Evolutionary conservation across 805 yeast genomes (phyloP).

Genomic region (Schizosaccharomyces cryophilus): DNA sequence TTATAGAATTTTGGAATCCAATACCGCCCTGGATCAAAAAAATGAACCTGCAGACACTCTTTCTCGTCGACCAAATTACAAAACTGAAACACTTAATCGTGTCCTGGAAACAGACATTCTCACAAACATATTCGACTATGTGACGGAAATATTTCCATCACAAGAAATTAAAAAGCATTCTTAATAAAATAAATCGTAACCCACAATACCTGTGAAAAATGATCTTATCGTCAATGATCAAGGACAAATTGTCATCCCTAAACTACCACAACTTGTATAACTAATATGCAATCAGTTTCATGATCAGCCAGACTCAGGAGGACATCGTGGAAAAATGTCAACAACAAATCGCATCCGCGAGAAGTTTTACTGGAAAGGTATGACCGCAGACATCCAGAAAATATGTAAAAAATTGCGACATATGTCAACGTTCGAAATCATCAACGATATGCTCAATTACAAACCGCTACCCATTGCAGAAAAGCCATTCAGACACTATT

Average conservation of each 20-base stretch:
- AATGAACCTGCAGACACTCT: not conserved
- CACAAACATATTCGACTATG: too few species aligned
- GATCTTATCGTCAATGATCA: too few species aligned
- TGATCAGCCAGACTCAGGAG: not conserved
- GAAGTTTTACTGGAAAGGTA: not conserved
- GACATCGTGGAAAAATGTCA: not conserved
- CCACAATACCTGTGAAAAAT: too few species aligned
- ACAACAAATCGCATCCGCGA: not conserved
- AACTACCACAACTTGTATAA: too few species aligned
- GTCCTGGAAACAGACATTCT: too few species aligned
- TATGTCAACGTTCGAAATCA: not conserved
- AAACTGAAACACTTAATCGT: not conserved
- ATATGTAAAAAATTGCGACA: not conserved
- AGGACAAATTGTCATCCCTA: too few species aligned
- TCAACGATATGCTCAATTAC: conserved; percentile 4
- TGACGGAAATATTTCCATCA: too few species aligned
- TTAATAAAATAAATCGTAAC: too few species aligned
- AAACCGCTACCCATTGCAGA: conserved; percentile 8
- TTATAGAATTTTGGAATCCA: not conserved
- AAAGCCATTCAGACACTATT: conserved; percentile 4
- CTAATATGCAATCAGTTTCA: not conserved
- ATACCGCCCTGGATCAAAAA: not conserved
- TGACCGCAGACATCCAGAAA: not conserved
- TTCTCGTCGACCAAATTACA: not conserved
- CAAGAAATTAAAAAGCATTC: too few species aligned